phyloP scores from a whole-genome alignment of 495 filamentous ascomycete genomes.

The Penicillium salamii region DNA sequence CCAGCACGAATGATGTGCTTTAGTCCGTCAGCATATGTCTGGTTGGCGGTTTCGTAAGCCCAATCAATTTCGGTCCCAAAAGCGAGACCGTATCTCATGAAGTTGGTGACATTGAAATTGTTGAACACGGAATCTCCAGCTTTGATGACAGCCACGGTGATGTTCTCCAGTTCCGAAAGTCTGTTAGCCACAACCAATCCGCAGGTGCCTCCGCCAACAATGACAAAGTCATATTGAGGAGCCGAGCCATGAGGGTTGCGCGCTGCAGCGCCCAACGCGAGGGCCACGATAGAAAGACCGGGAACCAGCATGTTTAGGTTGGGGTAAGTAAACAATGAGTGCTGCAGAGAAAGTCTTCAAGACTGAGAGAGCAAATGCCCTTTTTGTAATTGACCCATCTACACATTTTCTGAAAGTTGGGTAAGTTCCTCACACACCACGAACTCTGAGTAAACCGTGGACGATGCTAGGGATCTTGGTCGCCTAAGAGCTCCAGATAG shows the following conservation, averaged over 20 bases:
- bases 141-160: conserved; percentile 46
- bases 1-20: conserved; percentile 35
- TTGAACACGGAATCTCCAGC: conserved; percentile 37
- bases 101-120: conserved; percentile 35
- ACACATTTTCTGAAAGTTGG: too few relatives aligned
- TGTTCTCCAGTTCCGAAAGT: conserved; percentile 41
- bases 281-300: background rate
- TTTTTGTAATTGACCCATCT: too few relatives aligned
- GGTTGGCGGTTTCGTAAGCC: conserved; percentile 39
- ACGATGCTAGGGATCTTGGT: too few relatives aligned
- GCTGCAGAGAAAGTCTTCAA: too few relatives aligned
- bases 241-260: background rate
- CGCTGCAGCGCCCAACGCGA: background rate
- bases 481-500: too few relatives aligned
- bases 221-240: conserved; percentile 25
- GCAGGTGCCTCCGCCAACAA: conserved; percentile 37
- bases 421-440: too few relatives aligned
- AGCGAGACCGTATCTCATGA: conserved; percentile 41
- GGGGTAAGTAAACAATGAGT: too few relatives aligned
- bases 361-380: too few relatives aligned
- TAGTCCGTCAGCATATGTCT: conserved; percentile 33
- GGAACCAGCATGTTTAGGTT: background rate
- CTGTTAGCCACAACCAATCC: conserved; percentile 39
- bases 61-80: conserved; percentile 44
- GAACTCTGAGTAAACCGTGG: too few relatives aligned